Base-by-base conservation (phyloP, 2,329 filamentous ascomycete species). In the Stagonosporopsis tanaceti region DNA sequence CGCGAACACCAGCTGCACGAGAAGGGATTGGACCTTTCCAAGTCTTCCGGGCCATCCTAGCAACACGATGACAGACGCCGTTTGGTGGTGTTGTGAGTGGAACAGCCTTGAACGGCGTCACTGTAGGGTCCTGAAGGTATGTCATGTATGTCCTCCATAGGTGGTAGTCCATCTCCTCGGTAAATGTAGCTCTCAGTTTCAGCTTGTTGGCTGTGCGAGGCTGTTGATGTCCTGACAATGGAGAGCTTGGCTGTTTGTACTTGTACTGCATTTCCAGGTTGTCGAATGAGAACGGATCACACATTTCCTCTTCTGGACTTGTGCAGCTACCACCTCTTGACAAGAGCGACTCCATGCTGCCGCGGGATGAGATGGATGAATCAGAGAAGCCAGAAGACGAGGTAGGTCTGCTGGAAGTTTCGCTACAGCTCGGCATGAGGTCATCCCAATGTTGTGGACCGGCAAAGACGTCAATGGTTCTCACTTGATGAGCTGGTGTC, bases 21-120 rank as follows among this genome's bases (percentile, higher is more conserved):
- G 77, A 67, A 17, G 74, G 64, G 35, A 78, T 77, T 27, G 78
- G 76, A 41, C 78, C 79, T 63, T 82, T 80, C 87, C 87, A 89
- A 3, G 82, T 86, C 67, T 81, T 83, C 69, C 83, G 84, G 30
- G 87, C 87, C 70, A 85, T 82, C 47, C 85, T 80, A 4, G 86
- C 84, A 34, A 89, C 86, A 54, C 85, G 83, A 65, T 86, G 82
- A 62, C 86, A 88, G 25, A 89, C 85, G 17, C 87, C 87, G 48
- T 88, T 81, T 11, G 87, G 87, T 35, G 87, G 87, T 32, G 84
- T 80, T 40, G 84, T 86, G 46, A 87, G 86, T 2, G 86, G 87
- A 1, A 88, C 80, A 76, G 85, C 87, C 68, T 89, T 89, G 79
- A 89, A 89, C 0, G 87, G 87, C 1, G 87, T 89, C 45, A 88